A percentile compares a stretch with the other conserved stretches of the same genome.
These are phyloP conservation scores for Ramalina peruviana DNA, from an alignment of 495 filamentous ascomycete species.

Conservation along the genomic window DNA sequence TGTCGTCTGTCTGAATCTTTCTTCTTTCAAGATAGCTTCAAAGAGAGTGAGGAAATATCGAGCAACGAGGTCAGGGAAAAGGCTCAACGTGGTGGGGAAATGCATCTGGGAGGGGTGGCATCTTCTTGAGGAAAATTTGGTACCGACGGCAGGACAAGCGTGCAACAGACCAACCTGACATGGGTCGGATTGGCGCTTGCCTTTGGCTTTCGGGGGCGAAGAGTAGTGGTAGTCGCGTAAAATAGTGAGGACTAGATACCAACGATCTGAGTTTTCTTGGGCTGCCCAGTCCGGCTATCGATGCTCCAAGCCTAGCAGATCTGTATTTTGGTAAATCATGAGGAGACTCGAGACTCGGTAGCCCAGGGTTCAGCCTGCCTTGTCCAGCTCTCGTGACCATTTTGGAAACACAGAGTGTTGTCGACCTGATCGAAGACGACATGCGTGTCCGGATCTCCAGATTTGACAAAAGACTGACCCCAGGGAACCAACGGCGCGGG, in stretches of 20 bases:
- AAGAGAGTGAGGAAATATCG: background rate
- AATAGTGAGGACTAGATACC: background rate
- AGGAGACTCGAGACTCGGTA: background rate
- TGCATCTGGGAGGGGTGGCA: conserved; percentile 12
- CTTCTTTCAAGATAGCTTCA: background rate
- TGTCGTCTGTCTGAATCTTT: background rate
- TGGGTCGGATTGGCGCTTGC: conserved; percentile 9
- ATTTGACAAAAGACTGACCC: background rate
- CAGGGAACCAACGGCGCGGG: conserved; percentile 6
- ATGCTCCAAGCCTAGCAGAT: background rate
- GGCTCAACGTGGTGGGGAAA: conserved; percentile 2
- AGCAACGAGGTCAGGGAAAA: conserved; percentile 1
- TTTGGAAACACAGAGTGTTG: too few species aligned
- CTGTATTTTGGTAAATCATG: background rate
- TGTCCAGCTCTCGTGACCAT: background rate
- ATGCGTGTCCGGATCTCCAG: background rate
- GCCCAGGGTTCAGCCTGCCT: background rate
- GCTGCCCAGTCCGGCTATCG: background rate
- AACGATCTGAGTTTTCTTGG: conserved; percentile 3
- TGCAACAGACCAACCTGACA: conserved; percentile 1
- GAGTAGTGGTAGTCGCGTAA: background rate
- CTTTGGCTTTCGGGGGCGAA: conserved; percentile 1
- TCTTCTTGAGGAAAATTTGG: conserved; percentile 9
- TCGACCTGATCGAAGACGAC: background rate
- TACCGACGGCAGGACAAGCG: conserved; percentile 9